Percentiles rank a stretch among this genome's conserved stretches.
These are phyloP conservation scores for Lecanicillium sp. DNA, from an alignment of 2,329 filamentous ascomycete species.

Conservation along the genomic window DNA sequence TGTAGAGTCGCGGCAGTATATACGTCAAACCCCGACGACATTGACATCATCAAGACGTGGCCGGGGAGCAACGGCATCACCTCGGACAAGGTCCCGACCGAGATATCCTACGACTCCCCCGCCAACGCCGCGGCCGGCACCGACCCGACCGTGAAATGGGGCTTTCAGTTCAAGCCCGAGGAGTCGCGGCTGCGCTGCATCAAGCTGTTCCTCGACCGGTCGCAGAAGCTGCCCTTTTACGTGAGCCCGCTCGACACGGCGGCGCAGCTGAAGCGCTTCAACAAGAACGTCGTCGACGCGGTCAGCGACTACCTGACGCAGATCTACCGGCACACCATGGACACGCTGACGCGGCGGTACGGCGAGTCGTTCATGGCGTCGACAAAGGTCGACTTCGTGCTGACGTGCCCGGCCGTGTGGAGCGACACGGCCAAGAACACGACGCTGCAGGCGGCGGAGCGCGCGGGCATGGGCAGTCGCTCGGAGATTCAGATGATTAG, in stretches of 20 bases:
- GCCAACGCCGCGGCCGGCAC: conserved; percentile 27
- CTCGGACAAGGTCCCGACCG: conserved; percentile 81
- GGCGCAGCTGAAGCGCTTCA: conserved; percentile 65
- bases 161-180: conserved; percentile 75
- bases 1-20: conserved; percentile 61
- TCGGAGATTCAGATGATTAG: conserved; percentile 72
- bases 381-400: conserved; percentile 70
- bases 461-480: conserved; percentile 68
- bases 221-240: conserved; percentile 75
- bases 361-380: conserved; percentile 73
- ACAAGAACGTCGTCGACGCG: conserved; percentile 72
- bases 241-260: conserved; percentile 73
- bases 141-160: conserved; percentile 61
- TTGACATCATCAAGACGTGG: conserved; percentile 82
- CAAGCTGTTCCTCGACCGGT: conserved; percentile 76
- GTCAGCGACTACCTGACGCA: conserved; percentile 75
- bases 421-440: conserved; percentile 81
- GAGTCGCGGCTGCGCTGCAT: conserved; percentile 72
- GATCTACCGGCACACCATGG: conserved; percentile 72
- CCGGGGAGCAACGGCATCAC: conserved; percentile 79
- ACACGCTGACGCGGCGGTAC: conserved; percentile 66
- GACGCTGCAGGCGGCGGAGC: conserved; percentile 69
- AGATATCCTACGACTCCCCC: conserved; percentile 57
- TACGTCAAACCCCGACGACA: conserved; percentile 68
- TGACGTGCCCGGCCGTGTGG: conserved; percentile 81